phyloP scores from a whole-genome alignment of 345 rosid genomes.

The Euphorbia peplus region DNA sequence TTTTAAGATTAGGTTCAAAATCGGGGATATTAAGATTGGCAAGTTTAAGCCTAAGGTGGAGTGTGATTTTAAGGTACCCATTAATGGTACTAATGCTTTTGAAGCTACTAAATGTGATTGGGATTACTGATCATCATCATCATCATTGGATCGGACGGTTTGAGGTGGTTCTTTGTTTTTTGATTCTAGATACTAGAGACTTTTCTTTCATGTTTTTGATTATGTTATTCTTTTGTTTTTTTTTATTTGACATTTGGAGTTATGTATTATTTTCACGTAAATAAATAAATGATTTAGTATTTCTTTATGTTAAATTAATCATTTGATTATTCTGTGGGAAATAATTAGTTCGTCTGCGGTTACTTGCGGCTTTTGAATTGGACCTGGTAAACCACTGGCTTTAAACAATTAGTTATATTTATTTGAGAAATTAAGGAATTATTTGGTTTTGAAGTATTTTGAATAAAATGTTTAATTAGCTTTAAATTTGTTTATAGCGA shows the following conservation, averaged over 20 bases:
- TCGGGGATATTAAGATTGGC: slow-evolving; percentile 47
- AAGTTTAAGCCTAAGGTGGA: slow-evolving; percentile 50
- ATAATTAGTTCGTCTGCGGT: too few species aligned
- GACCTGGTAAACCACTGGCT: too few species aligned
- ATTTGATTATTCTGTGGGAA: too few species aligned
- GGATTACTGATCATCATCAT: slow-evolving; percentile 33
- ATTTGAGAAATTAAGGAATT: too few species aligned
- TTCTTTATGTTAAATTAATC: too few species aligned
- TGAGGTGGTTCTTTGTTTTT: not conserved
- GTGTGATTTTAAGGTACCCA: slow-evolving; percentile 62
- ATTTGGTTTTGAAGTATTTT: too few species aligned
- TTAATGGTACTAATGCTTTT: slow-evolving; percentile 18
- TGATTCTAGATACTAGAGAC: not conserved
- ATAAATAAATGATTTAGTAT: too few species aligned
- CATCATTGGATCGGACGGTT: too few species aligned
- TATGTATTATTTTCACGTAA: not conserved
- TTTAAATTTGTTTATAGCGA: too few species aligned
- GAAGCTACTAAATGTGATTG: slow-evolving; percentile 45
- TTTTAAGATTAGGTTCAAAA: slow-evolving; percentile 57
- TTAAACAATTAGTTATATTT: too few species aligned
- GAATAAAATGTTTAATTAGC: too few species aligned
- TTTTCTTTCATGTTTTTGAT: not conserved
- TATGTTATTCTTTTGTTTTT: not conserved
- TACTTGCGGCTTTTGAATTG: too few species aligned
- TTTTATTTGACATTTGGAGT: not conserved